A percentile compares a stretch with the other conserved stretches of the same genome.
These are phyloP conservation scores for Prinsepia uniflora DNA, from an alignment of 306 rosid species.

Conservation along the genomic window DNA sequence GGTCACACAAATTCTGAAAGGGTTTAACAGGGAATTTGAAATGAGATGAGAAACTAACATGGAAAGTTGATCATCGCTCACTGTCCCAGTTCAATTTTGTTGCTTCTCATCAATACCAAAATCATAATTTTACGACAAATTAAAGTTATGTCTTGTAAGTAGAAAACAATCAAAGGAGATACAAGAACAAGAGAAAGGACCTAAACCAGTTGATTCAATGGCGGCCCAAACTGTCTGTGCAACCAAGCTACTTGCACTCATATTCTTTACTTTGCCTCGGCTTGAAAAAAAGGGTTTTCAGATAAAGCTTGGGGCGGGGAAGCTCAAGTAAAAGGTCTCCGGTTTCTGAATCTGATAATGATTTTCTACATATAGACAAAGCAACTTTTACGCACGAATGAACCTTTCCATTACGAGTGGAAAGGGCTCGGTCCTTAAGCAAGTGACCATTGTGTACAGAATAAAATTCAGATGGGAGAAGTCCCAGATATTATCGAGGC, in stretches of 20 bases:
- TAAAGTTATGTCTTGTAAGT: neutral
- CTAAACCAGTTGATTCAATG: conserved; percentile 38
- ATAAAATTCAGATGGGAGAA: too few species aligned
- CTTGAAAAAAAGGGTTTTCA: too few species aligned
- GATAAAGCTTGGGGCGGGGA: too few species aligned
- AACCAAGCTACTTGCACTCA: conserved; percentile 38
- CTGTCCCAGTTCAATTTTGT: conserved; percentile 24
- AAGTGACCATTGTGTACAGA: too few species aligned
- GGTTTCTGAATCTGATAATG: too few species aligned
- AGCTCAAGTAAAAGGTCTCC: too few species aligned
- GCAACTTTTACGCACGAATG: too few species aligned
- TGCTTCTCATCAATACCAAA: conserved; percentile 6
- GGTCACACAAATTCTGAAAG: neutral
- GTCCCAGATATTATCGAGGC: too few species aligned
- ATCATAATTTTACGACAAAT: neutral
- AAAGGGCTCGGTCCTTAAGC: too few species aligned
- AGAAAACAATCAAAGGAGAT: neutral
- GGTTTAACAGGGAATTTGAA: neutral
- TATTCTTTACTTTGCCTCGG: neutral
- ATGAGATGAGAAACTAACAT: conserved; percentile 34
- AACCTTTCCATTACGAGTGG: too few species aligned
- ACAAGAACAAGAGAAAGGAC: conserved; percentile 14
- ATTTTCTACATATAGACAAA: too few species aligned
- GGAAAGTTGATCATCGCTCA: conserved; percentile 47
- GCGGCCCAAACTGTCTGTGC: conserved; percentile 48